Percentiles rank a stretch among this genome's conserved stretches.
These are phyloP conservation scores for Catenaria anguillulae DNA, from an alignment of 371 early-diverging fungal genomes.

Conservation along the genomic window DNA sequence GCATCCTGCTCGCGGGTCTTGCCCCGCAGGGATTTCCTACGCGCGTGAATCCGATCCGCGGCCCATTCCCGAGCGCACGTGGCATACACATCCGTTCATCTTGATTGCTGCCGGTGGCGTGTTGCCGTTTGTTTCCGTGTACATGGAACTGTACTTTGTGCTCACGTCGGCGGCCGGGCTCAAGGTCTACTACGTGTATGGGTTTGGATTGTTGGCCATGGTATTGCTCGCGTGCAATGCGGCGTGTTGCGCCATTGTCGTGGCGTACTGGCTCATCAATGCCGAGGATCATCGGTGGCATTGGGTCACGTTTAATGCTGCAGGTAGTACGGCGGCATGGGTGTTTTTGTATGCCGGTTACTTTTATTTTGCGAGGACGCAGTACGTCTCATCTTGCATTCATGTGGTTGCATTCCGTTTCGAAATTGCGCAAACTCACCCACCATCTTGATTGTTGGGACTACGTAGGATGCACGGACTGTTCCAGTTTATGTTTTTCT, in stretches of 20 bases:
- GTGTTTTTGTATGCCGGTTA: slow-evolving; percentile 66
- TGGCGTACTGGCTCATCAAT: slow-evolving; percentile 63
- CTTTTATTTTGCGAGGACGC: slow-evolving; percentile 56
- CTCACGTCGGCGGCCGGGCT: slow-evolving; percentile 36
- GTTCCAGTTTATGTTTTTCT: slow-evolving; percentile 65
- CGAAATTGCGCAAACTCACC: slow-evolving; percentile 1
- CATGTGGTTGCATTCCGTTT: not conserved
- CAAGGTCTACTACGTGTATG: slow-evolving; percentile 70
- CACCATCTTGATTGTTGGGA: slow-evolving; percentile 26
- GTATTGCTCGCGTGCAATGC: slow-evolving; percentile 51
- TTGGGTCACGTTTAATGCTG: slow-evolving; percentile 19
- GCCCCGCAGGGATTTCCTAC: slow-evolving; percentile 42
- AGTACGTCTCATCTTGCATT: slow-evolving; percentile 24
- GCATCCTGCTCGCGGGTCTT: not conserved
- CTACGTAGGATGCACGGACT: slow-evolving; percentile 48
- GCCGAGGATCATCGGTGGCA: slow-evolving; percentile 70
- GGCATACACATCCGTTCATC: slow-evolving; percentile 49
- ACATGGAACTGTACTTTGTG: slow-evolving; percentile 75
- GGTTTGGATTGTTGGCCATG: slow-evolving; percentile 61
- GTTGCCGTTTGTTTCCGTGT: slow-evolving; percentile 68
- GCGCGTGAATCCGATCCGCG: slow-evolving; percentile 66
- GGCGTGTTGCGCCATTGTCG: slow-evolving; percentile 59
- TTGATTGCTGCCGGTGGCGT: slow-evolving; percentile 52
- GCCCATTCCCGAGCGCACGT: slow-evolving; percentile 58
- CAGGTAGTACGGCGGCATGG: slow-evolving; percentile 60